These are phyloP conservation scores for Cajanus cajan DNA, from an alignment of 306 rosid genomes.

Conservation along the genomic window DNA sequence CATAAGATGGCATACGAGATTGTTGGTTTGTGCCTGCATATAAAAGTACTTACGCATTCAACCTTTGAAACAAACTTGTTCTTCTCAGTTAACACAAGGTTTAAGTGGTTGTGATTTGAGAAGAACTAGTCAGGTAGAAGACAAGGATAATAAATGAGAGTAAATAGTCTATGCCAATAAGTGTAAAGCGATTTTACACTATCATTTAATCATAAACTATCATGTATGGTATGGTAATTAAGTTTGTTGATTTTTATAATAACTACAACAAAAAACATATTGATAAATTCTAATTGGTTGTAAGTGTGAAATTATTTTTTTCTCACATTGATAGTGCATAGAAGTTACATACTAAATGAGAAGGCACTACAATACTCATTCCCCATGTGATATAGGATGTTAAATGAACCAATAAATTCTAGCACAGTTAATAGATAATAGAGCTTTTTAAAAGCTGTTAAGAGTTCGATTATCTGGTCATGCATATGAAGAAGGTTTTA, in stretches of 20 bases:
- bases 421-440: no score
- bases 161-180: neutral
- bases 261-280: neutral
- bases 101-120: neutral
- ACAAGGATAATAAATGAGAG: neutral
- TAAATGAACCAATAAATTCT: no score
- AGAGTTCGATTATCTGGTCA: no score
- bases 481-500: no score
- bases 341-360: neutral
- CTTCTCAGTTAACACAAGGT: neutral
- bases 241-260: neutral
- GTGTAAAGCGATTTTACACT: neutral
- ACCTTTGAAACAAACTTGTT: neutral
- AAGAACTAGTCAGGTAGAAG: neutral
- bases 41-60: neutral
- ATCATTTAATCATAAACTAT: neutral
- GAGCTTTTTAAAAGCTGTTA: no score
- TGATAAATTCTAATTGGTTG: neutral
- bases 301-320: neutral
- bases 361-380: neutral
- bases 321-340: neutral
- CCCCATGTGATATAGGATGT: no score
- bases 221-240: neutral
- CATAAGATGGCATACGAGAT: slow-evolving; percentile 25
- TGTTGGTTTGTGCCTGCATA: slow-evolving; percentile 41